These are phyloP conservation scores for Rhodosporidiobolus sp. DNA, from an alignment of 768 basidiomycete species.

Conservation along the genomic window DNA sequence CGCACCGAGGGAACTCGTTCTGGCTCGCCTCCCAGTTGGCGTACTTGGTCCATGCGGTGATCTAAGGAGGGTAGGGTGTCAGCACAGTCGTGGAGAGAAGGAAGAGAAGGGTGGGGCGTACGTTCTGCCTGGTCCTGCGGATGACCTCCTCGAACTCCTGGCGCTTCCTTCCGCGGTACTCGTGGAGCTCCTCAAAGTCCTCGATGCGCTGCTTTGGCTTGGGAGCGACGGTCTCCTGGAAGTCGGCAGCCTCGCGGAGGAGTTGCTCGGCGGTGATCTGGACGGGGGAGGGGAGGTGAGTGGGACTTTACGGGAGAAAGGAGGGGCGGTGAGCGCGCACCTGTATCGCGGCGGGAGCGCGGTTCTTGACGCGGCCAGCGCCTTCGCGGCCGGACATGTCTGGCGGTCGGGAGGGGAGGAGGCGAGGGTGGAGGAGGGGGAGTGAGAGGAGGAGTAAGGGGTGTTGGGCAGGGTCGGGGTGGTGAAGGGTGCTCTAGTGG, in stretches of 20 bases:
- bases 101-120: conserved; percentile 31
- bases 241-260: conserved; percentile 94
- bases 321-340: conserved; percentile 51
- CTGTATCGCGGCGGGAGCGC: conserved; percentile 89
- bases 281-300: conserved; percentile 1
- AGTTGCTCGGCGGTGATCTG: conserved; percentile 99
- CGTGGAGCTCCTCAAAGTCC: conserved; percentile 81
- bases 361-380: conserved; percentile 69
- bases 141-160: conserved; percentile 81
- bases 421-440: no score
- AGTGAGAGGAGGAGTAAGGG: no score
- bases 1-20: conserved; percentile 80
- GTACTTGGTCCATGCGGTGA: conserved; percentile 55
- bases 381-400: conserved; percentile 32
- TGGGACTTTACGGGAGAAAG: conserved; percentile 37
- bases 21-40: conserved; percentile 77
- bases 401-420: no score
- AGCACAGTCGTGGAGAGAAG: neutral
- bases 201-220: conserved; percentile 94
- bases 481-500: no score
- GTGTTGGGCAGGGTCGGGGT: no score
- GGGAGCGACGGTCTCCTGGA: conserved; percentile 85
- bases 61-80: conserved; percentile 44
- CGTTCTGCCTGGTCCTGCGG: conserved; percentile 50
- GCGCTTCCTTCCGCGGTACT: conserved; percentile 79